Evolutionary conservation across 345 rosid species (phyloP).

Genomic region (Acer campestre): DNA sequence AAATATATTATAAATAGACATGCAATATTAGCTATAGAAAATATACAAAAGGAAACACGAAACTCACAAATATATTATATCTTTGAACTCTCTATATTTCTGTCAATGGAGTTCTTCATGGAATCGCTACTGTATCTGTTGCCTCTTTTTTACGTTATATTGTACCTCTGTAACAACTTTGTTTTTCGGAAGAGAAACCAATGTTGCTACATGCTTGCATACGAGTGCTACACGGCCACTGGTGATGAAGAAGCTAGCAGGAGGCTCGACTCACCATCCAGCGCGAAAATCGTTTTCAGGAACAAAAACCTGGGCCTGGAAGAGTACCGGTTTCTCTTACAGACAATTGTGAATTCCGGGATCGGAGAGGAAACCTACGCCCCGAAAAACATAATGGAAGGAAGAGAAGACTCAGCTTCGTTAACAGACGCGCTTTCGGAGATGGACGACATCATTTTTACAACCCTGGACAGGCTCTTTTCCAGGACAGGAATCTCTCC

Average conservation of each 20-base stretch:
- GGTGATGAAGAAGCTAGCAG: background rate
- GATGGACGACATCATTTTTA: conserved; percentile 58
- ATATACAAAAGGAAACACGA: too few relatives aligned
- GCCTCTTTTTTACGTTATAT: conserved; percentile 29
- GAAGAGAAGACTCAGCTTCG: conserved; percentile 50
- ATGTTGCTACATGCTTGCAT: conserved; percentile 66
- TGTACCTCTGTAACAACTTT: conserved; percentile 29
- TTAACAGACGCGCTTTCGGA: conserved; percentile 47
- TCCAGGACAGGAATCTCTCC: conserved; percentile 51
- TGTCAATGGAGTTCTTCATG: conserved; percentile 41
- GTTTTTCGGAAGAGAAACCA: conserved; percentile 34
- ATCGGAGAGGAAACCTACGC: conserved; percentile 71
- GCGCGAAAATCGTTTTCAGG: conserved; percentile 47
- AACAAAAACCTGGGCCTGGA: conserved; percentile 63
- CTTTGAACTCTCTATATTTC: background rate
- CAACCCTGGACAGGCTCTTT: conserved; percentile 61
- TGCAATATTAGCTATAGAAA: too few relatives aligned
- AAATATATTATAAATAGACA: too few relatives aligned
- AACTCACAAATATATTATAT: background rate
- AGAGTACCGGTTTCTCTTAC: conserved; percentile 62
- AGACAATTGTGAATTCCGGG: conserved; percentile 67
- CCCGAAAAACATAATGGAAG: conserved; percentile 53
- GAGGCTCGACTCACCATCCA: conserved; percentile 51
- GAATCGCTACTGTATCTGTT: conserved; percentile 21
- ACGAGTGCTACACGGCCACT: conserved; percentile 61